phyloP scores from a whole-genome alignment of 495 filamentous ascomycete genomes.

The Penicillium salamii region DNA sequence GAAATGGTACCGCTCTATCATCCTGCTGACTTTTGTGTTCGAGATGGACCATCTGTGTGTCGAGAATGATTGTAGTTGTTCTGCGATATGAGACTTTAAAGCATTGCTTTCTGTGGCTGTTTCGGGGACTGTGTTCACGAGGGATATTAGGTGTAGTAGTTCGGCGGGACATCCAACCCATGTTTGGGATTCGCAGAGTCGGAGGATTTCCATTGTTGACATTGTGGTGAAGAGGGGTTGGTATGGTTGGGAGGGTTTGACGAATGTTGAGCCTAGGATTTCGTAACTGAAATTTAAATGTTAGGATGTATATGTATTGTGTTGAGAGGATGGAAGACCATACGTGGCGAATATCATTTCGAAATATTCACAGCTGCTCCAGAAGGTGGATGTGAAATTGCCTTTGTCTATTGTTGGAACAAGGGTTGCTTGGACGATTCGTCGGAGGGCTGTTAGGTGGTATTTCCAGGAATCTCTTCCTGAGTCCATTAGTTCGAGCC shows the following conservation, averaged over 20 bases:
- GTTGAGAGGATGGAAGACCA: background rate
- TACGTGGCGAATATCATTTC: conserved; percentile 15
- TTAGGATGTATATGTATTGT: background rate
- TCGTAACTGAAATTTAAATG: background rate
- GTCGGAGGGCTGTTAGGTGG: conserved; percentile 14
- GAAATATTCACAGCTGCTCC: conserved; percentile 2
- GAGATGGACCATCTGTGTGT: too few species aligned
- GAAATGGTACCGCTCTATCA: conserved; percentile 15
- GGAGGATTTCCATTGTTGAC: conserved; percentile 2
- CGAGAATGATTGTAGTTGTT: too few species aligned
- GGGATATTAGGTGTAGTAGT: conserved; percentile 1
- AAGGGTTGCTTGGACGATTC: conserved; percentile 8
- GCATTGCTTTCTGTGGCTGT: background rate
- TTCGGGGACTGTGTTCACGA: background rate
- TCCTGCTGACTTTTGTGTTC: background rate
- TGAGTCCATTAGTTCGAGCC: conserved; percentile 19
- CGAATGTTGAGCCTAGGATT: conserved; percentile 6
- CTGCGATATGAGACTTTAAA: background rate
- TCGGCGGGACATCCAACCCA: conserved; percentile 7
- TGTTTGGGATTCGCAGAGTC: conserved; percentile 1
- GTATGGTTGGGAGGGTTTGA: conserved; percentile 1
- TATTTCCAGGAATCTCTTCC: conserved; percentile 16
- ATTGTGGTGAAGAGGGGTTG: background rate
- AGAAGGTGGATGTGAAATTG: background rate
- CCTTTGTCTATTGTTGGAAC: background rate